Conservation (phyloP, 805 yeast species). For the Suhomyces sp. region DNA sequence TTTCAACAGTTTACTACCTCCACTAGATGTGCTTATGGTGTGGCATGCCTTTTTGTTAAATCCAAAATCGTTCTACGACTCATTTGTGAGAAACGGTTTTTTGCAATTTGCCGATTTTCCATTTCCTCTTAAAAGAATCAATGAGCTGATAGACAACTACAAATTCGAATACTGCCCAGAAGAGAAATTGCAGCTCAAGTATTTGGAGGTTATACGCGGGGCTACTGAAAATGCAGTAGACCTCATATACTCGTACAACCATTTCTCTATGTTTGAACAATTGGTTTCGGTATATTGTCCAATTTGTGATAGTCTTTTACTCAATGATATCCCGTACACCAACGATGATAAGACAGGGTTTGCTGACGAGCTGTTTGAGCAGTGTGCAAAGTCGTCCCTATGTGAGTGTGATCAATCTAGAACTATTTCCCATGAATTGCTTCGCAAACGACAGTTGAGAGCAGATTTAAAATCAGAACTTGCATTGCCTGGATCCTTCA, state of each 20-base stretch:
- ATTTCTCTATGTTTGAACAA: slow-evolving; percentile 6
- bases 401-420: slow-evolving; percentile 16
- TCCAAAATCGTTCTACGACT: slow-evolving; percentile 16
- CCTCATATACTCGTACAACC: neutral
- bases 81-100: slow-evolving; percentile 15
- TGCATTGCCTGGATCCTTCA: slow-evolving; percentile 9
- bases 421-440: slow-evolving; percentile 19
- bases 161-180: slow-evolving; percentile 15
- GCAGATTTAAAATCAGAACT: slow-evolving; percentile 9
- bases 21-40: slow-evolving; percentile 22
- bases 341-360: slow-evolving; percentile 13
- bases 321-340: slow-evolving; percentile 10
- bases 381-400: neutral
- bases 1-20: slow-evolving; percentile 14
- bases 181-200: slow-evolving; percentile 6
- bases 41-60: slow-evolving; percentile 25
- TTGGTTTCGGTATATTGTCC: slow-evolving; percentile 15
- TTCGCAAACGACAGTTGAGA: slow-evolving; percentile 19
- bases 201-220: slow-evolving; percentile 5
- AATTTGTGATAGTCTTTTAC: slow-evolving; percentile 12
- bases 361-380: slow-evolving; percentile 13
- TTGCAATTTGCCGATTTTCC: slow-evolving; percentile 15
- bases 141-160: slow-evolving; percentile 9
- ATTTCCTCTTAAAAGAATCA: slow-evolving; percentile 18
- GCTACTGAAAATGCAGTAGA: neutral